Evolutionary conservation across 768 basidiomycete genomes (phyloP).

Genomic region (Trametes maxima): DNA sequence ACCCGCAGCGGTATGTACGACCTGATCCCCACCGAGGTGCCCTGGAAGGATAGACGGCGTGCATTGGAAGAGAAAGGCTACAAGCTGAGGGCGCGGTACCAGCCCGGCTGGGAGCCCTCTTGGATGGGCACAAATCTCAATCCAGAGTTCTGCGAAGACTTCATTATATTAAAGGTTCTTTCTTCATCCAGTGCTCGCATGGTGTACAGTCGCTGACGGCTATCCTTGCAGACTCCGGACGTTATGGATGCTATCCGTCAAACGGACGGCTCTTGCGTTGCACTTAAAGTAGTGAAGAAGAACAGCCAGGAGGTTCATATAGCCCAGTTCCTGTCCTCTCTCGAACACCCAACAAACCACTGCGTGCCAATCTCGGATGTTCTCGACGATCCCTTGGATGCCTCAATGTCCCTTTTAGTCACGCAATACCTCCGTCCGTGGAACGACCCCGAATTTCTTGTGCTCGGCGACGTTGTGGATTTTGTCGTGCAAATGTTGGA

Average conservation of each 20-base stretch:
- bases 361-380: slow-evolving; percentile 28
- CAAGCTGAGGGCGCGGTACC: no score
- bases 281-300: slow-evolving; percentile 13
- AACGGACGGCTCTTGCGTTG: slow-evolving; percentile 2
- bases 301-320: slow-evolving; percentile 17
- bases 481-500: slow-evolving; percentile 15
- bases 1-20: no score
- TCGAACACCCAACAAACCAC: slow-evolving; percentile 25
- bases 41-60: no score
- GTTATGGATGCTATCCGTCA: slow-evolving; percentile 23
- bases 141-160: slow-evolving; percentile 22
- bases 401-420: slow-evolving; percentile 20
- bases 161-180: background rate
- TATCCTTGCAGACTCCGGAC: background rate
- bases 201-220: background rate
- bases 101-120: slow-evolving; percentile 23
- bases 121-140: slow-evolving; percentile 21
- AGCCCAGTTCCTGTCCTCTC: slow-evolving; percentile 6
- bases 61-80: no score
- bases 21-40: no score
- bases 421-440: slow-evolving; percentile 26
- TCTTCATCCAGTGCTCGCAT: background rate
- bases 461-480: slow-evolving; percentile 22
- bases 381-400: slow-evolving; percentile 21
- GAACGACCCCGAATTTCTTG: slow-evolving; percentile 18